phyloP scores from a whole-genome alignment of 2,329 filamentous ascomycete species.

The Cercospora sojina region DNA sequence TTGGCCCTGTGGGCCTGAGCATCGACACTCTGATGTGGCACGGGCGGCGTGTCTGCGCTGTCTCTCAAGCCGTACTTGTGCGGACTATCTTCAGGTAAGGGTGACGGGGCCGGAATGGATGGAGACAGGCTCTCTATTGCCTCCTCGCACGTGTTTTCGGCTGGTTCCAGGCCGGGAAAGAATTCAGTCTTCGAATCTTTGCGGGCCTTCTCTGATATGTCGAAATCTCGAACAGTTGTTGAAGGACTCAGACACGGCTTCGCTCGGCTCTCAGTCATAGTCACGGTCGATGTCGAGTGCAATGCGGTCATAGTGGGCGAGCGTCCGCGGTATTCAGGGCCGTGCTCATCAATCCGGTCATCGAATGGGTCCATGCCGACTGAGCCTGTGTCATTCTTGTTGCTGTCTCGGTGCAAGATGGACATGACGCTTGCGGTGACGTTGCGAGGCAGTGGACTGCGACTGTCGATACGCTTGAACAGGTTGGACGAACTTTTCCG shows the following conservation, averaged over 20 bases:
- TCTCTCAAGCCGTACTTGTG: constrained; percentile 39
- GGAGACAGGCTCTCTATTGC: constrained; percentile 30
- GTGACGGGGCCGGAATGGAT: constrained; percentile 35
- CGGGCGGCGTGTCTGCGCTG: constrained; percentile 36
- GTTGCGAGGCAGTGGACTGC: constrained; percentile 28
- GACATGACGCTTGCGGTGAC: constrained; percentile 31
- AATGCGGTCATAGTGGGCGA: constrained; percentile 18
- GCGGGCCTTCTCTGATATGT: constrained; percentile 4
- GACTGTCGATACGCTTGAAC: constrained; percentile 35
- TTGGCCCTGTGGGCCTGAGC: constrained; percentile 29
- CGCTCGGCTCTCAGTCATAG: constrained; percentile 28
- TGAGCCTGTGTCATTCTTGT: constrained; percentile 20
- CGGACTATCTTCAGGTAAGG: constrained; percentile 38
- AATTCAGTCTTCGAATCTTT: constrained; percentile 15
- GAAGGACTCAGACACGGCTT: constrained; percentile 30
- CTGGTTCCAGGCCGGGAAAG: constrained; percentile 12
- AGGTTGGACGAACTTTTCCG: constrained; percentile 36
- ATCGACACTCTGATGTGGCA: constrained; percentile 26
- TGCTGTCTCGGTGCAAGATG: constrained; percentile 22
- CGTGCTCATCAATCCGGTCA: constrained; percentile 23
- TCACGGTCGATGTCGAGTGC: constrained; percentile 31
- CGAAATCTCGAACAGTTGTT: constrained; percentile 30
- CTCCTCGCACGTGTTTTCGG: constrained; percentile 12
- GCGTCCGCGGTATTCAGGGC: constrained; percentile 16
- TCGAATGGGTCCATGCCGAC: constrained; percentile 23